These are phyloP conservation scores for Saturnispora kantuleensis DNA, from an alignment of 805 yeast genomes.

Conservation along the genomic window DNA sequence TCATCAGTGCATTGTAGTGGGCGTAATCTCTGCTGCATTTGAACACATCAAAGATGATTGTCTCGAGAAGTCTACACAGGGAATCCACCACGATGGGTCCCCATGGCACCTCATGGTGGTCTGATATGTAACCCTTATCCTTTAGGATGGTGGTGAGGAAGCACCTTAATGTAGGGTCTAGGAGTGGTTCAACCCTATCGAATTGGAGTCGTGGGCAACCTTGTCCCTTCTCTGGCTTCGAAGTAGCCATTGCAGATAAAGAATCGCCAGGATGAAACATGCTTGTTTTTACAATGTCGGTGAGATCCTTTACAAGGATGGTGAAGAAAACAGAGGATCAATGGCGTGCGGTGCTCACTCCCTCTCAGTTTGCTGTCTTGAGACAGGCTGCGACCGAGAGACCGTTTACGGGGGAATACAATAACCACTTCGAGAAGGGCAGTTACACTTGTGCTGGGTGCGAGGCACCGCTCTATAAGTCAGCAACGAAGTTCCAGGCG, in stretches of 20 bases:
- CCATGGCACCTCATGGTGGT: slow-evolving; percentile 3
- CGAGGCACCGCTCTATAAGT: slow-evolving; percentile 63
- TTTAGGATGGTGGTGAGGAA: not conserved
- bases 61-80: not conserved
- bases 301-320: not conserved
- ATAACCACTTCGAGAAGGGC: slow-evolving; percentile 42
- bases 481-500: slow-evolving; percentile 74
- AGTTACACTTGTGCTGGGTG: slow-evolving; percentile 83
- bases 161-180: not conserved
- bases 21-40: slow-evolving; percentile 1
- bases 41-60: slow-evolving; percentile 1
- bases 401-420: slow-evolving; percentile 56
- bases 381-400: slow-evolving; percentile 67
- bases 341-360: slow-evolving; percentile 72
- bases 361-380: slow-evolving; percentile 70
- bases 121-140: slow-evolving; percentile 5
- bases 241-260: too few species aligned
- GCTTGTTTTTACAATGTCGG: not conserved
- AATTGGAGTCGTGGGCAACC: too few species aligned
- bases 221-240: too few species aligned
- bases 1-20: not conserved
- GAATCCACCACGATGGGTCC: not conserved
- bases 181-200: not conserved
- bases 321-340: slow-evolving; percentile 35
- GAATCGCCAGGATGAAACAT: not conserved